Evolutionary conservation across 2,329 filamentous ascomycete species (phyloP).

Genomic region (Penicillium sp.): DNA sequence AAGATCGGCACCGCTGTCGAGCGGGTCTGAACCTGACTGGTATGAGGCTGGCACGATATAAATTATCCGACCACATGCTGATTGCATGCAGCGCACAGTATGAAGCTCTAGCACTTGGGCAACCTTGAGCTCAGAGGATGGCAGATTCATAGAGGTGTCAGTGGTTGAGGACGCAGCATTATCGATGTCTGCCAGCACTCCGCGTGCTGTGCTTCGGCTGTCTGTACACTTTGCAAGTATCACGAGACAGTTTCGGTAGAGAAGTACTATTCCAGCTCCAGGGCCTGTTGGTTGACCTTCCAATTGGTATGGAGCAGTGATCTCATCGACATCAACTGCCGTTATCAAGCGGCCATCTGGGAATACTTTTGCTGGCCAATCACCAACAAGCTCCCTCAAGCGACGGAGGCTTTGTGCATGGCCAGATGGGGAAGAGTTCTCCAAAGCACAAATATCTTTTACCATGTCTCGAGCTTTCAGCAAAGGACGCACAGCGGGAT

Average conservation of each 20-base stretch:
- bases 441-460: conserved; percentile 93
- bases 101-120: conserved; percentile 69
- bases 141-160: conserved; percentile 25
- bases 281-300: conserved; percentile 44
- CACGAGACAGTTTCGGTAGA: conserved; percentile 81
- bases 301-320: conserved; percentile 68
- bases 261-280: conserved; percentile 69
- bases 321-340: conserved; percentile 76
- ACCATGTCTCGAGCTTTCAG: conserved; percentile 90
- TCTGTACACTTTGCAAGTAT: conserved; percentile 70
- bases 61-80: conserved; percentile 39
- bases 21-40: conserved; percentile 16
- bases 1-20: conserved; percentile 43
- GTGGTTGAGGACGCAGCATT: conserved; percentile 64
- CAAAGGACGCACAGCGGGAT: conserved; percentile 79
- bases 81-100: conserved; percentile 66
- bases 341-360: conserved; percentile 77
- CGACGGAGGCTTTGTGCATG: conserved; percentile 73
- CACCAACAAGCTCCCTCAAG: conserved; percentile 72
- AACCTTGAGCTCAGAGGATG: conserved; percentile 70
- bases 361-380: conserved; percentile 71
- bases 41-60: conserved; percentile 35
- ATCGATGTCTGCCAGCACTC: conserved; percentile 80
- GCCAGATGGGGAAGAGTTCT: conserved; percentile 64
- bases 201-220: conserved; percentile 68